Evolutionary conservation across 2,329 filamentous ascomycete genomes (phyloP).

Genomic region (Fusarium bulbicola): DNA sequence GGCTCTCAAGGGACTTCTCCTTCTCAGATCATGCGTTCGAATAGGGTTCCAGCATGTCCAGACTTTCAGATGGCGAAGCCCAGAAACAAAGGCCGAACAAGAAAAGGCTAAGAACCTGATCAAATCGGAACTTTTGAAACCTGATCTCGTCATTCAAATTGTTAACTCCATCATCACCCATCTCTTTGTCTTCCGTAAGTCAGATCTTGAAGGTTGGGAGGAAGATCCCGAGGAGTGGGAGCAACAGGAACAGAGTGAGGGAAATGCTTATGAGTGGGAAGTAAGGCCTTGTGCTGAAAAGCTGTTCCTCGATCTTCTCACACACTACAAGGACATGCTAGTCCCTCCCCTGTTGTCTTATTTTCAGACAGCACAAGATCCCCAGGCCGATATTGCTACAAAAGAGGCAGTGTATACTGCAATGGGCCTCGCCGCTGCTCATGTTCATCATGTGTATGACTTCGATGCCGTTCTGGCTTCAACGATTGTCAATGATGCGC

Average conservation of each 20-base stretch:
- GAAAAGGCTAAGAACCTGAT: conserved; percentile 73
- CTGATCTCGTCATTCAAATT: conserved; percentile 80
- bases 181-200: conserved; percentile 86
- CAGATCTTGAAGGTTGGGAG: conserved; percentile 91
- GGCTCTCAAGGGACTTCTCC: conserved; percentile 81
- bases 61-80: conserved; percentile 83
- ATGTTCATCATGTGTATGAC: conserved; percentile 78
- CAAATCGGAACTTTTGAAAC: conserved; percentile 77
- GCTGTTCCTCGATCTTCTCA: conserved; percentile 89
- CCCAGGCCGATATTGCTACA: conserved; percentile 73
- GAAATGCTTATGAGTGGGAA: conserved; percentile 90
- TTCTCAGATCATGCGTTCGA: conserved; percentile 83
- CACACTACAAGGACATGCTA: conserved; percentile 85
- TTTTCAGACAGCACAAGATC: conserved; percentile 79
- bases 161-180: conserved; percentile 86
- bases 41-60: conserved; percentile 85
- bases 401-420: conserved; percentile 97
- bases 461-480: conserved; percentile 82
- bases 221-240: conserved; percentile 97
- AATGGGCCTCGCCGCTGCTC: conserved; percentile 83
- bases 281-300: conserved; percentile 93
- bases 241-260: conserved; percentile 83
- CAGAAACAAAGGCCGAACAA: conserved; percentile 80
- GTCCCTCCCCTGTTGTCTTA: conserved; percentile 82
- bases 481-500: conserved; percentile 81